These are phyloP conservation scores for Saccharomycopsis oosterbeekiorum DNA, from an alignment of 805 yeast species.

Conservation along the genomic window DNA sequence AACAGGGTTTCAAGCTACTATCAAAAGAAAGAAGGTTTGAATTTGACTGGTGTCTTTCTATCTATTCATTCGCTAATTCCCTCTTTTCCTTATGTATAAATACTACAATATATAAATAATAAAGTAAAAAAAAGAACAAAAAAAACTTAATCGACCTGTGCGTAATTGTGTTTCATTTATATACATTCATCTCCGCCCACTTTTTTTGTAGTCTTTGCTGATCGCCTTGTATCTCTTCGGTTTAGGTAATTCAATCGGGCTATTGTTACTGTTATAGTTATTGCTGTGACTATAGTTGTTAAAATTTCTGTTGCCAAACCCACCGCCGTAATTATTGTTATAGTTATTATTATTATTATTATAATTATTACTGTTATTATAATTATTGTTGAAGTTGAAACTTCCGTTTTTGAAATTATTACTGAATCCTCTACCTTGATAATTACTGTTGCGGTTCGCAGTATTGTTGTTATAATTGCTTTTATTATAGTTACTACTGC, in stretches of 20 bases:
- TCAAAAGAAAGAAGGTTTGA: constrained; percentile 52
- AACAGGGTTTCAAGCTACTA: constrained; percentile 99
- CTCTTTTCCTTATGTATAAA: neutral
- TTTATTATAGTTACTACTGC: neutral
- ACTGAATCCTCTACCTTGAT: neutral
- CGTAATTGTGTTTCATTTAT: neutral
- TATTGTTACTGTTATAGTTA: neutral
- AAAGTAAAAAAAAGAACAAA: neutral
- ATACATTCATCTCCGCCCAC: neutral
- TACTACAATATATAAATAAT: neutral
- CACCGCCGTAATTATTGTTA: constrained; percentile 14
- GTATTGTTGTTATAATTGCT: neutral
- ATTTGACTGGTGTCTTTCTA: neutral
- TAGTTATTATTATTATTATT: constrained; percentile 3
- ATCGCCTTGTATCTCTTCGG: constrained; percentile 11
- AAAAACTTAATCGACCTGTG: too few species aligned
- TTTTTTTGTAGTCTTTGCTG: neutral
- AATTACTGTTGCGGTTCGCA: neutral
- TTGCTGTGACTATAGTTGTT: neutral
- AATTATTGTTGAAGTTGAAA: neutral
- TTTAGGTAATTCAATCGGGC: neutral
- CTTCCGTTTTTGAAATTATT: neutral
- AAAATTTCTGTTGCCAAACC: constrained; percentile 6
- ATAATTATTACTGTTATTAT: neutral
- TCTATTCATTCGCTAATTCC: neutral